A percentile compares a stretch with the other conserved stretches of the same genome.
Conservation (phyloP, 768 basidiomycete genomes). For the Psilocybe tampanensis region DNA sequence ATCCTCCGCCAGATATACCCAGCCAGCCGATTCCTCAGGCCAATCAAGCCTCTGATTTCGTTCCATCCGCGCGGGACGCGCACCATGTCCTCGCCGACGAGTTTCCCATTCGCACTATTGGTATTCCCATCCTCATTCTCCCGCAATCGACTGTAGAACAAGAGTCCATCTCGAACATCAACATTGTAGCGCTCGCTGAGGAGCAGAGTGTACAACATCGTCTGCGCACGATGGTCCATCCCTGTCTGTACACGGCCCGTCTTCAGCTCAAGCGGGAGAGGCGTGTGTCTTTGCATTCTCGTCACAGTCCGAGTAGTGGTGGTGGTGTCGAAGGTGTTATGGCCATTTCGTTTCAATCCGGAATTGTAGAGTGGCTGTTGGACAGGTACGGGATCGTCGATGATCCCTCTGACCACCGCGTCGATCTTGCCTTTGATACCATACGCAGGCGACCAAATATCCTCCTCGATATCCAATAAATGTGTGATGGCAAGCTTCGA, state of each 20-base stretch:
- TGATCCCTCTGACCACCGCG: constrained; percentile 75
- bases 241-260: constrained; percentile 77
- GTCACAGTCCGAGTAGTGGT: neutral
- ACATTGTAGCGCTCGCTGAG: constrained; percentile 89
- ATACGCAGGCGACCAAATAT: constrained; percentile 95
- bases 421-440: constrained; percentile 97
- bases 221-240: constrained; percentile 97
- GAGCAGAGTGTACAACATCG: constrained; percentile 93
- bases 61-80: constrained; percentile 78
- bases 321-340: neutral
- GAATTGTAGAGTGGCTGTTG: neutral
- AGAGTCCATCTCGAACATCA: constrained; percentile 77
- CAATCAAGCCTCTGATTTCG: constrained; percentile 84
- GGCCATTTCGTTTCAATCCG: neutral
- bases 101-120: neutral
- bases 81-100: constrained; percentile 54
- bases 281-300: constrained; percentile 28
- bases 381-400: constrained; percentile 25
- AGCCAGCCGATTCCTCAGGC: constrained; percentile 83
- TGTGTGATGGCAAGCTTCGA: constrained; percentile 72
- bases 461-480: constrained; percentile 91
- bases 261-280: constrained; percentile 93
- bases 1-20: constrained; percentile 66
- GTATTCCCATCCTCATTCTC: constrained; percentile 48
- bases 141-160: constrained; percentile 83